These are phyloP conservation scores for Thielaviopsis ethacetica DNA, from an alignment of 2,329 filamentous ascomycete genomes.

Conservation along the genomic window DNA sequence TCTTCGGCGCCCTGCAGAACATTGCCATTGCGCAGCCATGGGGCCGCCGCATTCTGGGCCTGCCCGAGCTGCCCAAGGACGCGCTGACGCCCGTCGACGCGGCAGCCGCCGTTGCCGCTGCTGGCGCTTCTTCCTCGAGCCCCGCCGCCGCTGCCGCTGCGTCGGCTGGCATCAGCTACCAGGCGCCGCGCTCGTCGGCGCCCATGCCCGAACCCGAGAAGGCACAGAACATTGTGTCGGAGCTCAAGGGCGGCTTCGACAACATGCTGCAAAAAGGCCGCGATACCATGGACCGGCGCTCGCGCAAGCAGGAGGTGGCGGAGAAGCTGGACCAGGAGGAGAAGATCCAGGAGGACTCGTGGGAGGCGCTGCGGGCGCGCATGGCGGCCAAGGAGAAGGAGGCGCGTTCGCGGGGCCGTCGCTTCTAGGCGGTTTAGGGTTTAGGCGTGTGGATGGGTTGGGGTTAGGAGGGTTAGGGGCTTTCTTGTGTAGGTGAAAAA, in stretches of 20 bases:
- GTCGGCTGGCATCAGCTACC: constrained; percentile 17
- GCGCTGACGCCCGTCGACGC: constrained; percentile 12
- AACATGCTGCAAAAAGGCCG: constrained; percentile 21
- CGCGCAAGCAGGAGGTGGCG: constrained; percentile 21
- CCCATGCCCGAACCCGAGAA: constrained; percentile 12
- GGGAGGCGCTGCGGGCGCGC: constrained; percentile 16
- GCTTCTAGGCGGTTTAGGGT: background rate
- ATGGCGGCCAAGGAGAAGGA: constrained; percentile 25
- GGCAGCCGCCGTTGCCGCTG: constrained; percentile 1
- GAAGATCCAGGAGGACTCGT: constrained; percentile 15
- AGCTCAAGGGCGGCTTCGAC: constrained; percentile 24
- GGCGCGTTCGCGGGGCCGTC: constrained; percentile 16
- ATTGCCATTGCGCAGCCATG: constrained; percentile 22
- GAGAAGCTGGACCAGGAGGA: constrained; percentile 23
- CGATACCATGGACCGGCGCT: constrained; percentile 19
- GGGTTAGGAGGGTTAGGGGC: no score
- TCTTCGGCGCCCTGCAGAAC: constrained; percentile 20
- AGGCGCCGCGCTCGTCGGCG: constrained; percentile 19
- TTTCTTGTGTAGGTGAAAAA: background rate
- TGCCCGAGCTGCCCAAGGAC: constrained; percentile 18
- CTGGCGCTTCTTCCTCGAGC: background rate
- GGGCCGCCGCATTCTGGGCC: constrained; percentile 23
- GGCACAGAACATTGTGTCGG: constrained; percentile 18
- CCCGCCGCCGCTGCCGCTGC: no score
- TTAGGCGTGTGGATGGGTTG: background rate